A percentile compares a stretch with the other conserved stretches of the same genome.
Conservation (phyloP, 2,329 filamentous ascomycete genomes). For the Berkeleyomyces rouxiae region DNA sequence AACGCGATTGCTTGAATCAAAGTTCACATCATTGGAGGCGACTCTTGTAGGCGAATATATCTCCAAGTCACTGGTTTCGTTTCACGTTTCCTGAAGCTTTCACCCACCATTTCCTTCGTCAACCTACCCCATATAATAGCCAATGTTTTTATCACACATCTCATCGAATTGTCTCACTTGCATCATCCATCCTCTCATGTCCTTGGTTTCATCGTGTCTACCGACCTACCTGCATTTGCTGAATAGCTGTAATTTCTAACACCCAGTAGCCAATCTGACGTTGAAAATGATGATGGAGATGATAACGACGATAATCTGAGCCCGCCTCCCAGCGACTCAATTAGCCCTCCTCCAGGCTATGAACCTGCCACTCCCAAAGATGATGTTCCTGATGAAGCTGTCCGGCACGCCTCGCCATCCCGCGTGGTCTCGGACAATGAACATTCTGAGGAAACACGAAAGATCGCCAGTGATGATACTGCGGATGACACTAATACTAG, state of each 20-base stretch:
- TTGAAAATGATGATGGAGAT: slow-evolving; percentile 18
- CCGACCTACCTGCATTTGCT: slow-evolving; percentile 1
- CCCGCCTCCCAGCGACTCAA: slow-evolving; percentile 24
- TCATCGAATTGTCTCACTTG: too few species aligned
- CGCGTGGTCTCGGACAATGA: slow-evolving; percentile 24
- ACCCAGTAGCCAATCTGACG: slow-evolving; percentile 16
- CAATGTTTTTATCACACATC: too few species aligned
- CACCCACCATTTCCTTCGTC: too few species aligned
- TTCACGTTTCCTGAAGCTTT: too few species aligned
- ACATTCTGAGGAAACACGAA: slow-evolving; percentile 18
- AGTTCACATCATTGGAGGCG: not conserved
- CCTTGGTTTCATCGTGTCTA: not conserved
- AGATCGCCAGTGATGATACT: slow-evolving; percentile 14
- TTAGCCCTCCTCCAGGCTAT: slow-evolving; percentile 25
- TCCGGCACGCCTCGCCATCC: slow-evolving; percentile 22
- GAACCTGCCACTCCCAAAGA: slow-evolving; percentile 29
- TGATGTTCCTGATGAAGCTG: slow-evolving; percentile 33
- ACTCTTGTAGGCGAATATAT: too few species aligned
- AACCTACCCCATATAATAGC: too few species aligned
- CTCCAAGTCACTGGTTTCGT: too few species aligned
- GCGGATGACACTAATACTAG: not conserved
- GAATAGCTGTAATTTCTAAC: slow-evolving; percentile 13
- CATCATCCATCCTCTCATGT: too few species aligned
- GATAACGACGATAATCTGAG: slow-evolving; percentile 24
- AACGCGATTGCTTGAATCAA: not conserved